These are phyloP conservation scores for Aureobasidium vineae DNA, from an alignment of 2,329 filamentous ascomycete genomes.

Conservation along the genomic window DNA sequence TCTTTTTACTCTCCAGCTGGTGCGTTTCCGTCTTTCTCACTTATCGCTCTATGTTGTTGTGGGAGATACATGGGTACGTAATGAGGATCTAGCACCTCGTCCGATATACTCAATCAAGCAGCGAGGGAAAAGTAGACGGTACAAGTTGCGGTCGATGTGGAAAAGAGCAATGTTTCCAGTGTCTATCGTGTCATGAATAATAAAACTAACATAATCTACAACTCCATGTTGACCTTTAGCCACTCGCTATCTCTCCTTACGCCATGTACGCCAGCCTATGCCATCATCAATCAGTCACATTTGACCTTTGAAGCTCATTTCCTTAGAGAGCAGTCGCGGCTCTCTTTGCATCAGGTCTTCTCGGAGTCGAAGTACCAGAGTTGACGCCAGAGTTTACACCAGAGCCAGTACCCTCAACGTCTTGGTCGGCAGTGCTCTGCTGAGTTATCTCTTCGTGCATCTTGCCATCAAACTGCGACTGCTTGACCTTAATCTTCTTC, in stretches of 20 bases:
- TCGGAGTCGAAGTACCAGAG: background rate
- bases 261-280: slow-evolving; percentile 17
- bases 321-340: background rate
- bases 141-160: too few species aligned
- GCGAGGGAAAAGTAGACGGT: too few species aligned
- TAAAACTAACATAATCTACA: slow-evolving; percentile 1
- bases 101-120: too few species aligned
- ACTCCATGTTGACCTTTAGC: background rate
- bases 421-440: background rate
- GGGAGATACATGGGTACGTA: too few species aligned
- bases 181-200: slow-evolving; percentile 3
- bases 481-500: slow-evolving; percentile 48
- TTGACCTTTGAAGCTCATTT: background rate
- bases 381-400: background rate
- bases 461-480: slow-evolving; percentile 28
- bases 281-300: background rate
- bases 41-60: too few species aligned
- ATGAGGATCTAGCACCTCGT: too few species aligned
- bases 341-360: slow-evolving; percentile 16
- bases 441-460: background rate
- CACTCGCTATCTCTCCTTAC: slow-evolving; percentile 6
- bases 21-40: too few species aligned
- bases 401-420: background rate
- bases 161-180: background rate
- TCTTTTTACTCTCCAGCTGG: too few species aligned